phyloP scores from a whole-genome alignment of 176 grass and related monocot species.

The Secale cereale region DNA sequence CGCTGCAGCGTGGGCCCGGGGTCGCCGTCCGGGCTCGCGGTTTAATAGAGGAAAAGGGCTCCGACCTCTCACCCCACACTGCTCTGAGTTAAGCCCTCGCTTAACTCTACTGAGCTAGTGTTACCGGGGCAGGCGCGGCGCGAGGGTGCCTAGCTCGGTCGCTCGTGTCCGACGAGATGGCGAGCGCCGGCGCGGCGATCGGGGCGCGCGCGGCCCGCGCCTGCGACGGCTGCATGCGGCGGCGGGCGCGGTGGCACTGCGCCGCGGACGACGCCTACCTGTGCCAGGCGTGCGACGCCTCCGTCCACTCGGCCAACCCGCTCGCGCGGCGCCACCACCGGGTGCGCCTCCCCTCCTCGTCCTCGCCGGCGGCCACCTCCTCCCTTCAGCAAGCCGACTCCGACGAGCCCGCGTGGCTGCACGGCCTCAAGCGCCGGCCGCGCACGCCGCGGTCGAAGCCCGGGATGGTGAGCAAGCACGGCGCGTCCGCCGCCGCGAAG shows the following conservation, averaged over 20 bases:
- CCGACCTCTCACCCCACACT: conserved; percentile 21
- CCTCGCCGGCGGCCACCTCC: neutral
- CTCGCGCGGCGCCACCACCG: conserved; percentile 80
- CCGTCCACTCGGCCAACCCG: conserved; percentile 87
- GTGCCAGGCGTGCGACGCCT: conserved; percentile 71
- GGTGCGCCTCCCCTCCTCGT: conserved; percentile 45
- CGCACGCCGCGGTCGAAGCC: conserved; percentile 77
- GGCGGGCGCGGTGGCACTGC: conserved; percentile 76
- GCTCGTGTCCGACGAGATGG: conserved; percentile 19
- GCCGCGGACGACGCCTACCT: conserved; percentile 76
- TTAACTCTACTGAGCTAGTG: conserved; percentile 1
- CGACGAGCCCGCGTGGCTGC: conserved; percentile 59
- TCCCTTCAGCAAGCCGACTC: conserved; percentile 1
- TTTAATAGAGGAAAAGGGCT: conserved; percentile 34
- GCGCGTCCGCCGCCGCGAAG: neutral
- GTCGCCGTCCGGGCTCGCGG: neutral
- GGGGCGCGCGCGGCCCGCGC: conserved; percentile 64
- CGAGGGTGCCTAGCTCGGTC: neutral
- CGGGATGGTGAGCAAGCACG: conserved; percentile 26
- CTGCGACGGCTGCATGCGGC: conserved; percentile 78
- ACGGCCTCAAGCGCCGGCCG: conserved; percentile 58
- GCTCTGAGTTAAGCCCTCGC: conserved; percentile 24
- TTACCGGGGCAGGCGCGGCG: neutral
- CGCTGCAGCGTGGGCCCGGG: neutral
- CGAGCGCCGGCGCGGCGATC: conserved; percentile 37